Evolutionary conservation across 768 basidiomycete genomes (phyloP).

Genomic region (Serendipita sp.): DNA sequence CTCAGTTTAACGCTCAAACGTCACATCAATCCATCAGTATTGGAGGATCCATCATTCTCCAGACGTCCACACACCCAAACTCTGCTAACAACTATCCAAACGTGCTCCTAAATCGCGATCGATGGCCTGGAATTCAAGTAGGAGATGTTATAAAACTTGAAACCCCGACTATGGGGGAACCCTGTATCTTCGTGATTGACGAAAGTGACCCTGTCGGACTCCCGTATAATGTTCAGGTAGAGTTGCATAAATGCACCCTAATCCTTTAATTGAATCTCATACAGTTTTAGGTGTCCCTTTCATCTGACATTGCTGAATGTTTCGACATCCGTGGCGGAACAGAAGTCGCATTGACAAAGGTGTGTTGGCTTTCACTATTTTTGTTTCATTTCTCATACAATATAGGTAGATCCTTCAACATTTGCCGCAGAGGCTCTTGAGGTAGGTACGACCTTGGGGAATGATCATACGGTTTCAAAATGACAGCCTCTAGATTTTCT

Average conservation of each 20-base stretch:
- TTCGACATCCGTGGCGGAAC: neutral
- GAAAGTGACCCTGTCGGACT: conserved; percentile 43
- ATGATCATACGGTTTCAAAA: conserved; percentile 25
- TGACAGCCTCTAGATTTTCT: conserved; percentile 75
- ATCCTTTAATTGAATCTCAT: neutral
- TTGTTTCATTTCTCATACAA: conserved; percentile 9
- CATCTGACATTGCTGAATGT: conserved; percentile 14
- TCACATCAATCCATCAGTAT: neutral
- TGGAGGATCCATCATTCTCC: neutral
- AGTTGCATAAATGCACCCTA: neutral
- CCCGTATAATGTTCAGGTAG: conserved; percentile 49
- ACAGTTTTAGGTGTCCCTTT: conserved; percentile 1
- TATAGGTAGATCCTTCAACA: conserved; percentile 48
- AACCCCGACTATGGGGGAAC: conserved; percentile 20
- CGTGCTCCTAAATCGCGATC: conserved; percentile 54
- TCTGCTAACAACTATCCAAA: conserved; percentile 15
- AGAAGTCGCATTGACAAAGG: conserved; percentile 3
- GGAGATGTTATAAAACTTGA: conserved; percentile 54
- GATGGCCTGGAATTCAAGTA: conserved; percentile 64
- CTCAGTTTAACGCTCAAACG: neutral
- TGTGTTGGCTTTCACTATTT: neutral
- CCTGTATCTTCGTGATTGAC: conserved; percentile 48
- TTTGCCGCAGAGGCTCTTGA: conserved; percentile 26
- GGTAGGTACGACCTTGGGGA: conserved; percentile 16
- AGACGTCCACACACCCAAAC: neutral